phyloP scores from a whole-genome alignment of 345 rosid genomes.

The Brassica juncea region DNA sequence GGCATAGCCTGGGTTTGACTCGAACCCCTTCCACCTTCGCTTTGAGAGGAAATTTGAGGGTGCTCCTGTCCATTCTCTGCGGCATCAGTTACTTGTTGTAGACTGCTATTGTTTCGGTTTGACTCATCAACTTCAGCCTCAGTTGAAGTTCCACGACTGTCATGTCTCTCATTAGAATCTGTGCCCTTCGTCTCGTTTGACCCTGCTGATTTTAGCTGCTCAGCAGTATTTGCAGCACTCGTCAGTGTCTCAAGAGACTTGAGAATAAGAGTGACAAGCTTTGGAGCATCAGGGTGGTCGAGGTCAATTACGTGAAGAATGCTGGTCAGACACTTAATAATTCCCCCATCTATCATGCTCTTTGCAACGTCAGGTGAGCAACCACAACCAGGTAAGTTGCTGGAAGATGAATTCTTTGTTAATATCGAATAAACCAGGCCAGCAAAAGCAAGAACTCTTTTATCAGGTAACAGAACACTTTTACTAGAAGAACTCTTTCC shows the following conservation, averaged over 20 bases:
- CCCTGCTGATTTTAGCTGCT: slow-evolving; percentile 68
- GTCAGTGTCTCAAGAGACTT: slow-evolving; percentile 87
- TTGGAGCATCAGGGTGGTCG: slow-evolving; percentile 97
- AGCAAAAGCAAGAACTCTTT: slow-evolving; percentile 71
- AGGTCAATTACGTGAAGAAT: slow-evolving; percentile 87
- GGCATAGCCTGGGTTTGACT: slow-evolving; percentile 51
- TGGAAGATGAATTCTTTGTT: slow-evolving; percentile 83
- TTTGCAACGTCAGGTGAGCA: slow-evolving; percentile 92
- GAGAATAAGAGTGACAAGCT: slow-evolving; percentile 76
- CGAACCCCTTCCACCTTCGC: slow-evolving; percentile 49
- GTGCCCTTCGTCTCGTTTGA: slow-evolving; percentile 59
- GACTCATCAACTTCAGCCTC: slow-evolving; percentile 51
- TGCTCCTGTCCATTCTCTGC: slow-evolving; percentile 53
- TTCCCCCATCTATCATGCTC: slow-evolving; percentile 93
- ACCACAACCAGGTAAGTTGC: slow-evolving; percentile 79
- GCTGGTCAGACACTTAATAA: slow-evolving; percentile 72
- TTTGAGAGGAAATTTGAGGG: slow-evolving; percentile 52
- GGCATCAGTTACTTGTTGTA: slow-evolving; percentile 49
- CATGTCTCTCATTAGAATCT: slow-evolving; percentile 52
- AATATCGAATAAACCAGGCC: slow-evolving; percentile 77
- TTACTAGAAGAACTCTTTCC: slow-evolving; percentile 70
- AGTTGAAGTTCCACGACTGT: slow-evolving; percentile 47
- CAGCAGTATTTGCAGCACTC: slow-evolving; percentile 89
- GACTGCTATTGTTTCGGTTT: slow-evolving; percentile 51
- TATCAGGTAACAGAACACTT: slow-evolving; percentile 66